Evolutionary conservation across 139 green algal genomes (phyloP), one percentile per base, ranked within the genome.

Genomic region (Yamagishiella unicocca): DNA sequence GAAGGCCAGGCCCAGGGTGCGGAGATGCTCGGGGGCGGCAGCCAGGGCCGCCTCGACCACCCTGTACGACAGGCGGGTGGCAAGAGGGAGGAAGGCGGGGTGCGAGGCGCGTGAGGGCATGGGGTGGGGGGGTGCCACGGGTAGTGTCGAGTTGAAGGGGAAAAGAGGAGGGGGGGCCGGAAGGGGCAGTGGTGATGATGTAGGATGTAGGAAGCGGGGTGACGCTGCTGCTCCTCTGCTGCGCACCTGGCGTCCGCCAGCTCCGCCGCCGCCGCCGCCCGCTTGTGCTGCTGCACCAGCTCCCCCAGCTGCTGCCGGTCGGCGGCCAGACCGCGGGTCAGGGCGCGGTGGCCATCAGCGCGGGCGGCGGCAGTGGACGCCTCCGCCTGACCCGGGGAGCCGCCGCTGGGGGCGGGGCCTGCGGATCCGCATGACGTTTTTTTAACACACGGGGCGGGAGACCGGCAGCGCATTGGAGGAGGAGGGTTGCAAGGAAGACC

Each of bases 1-100:
- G 89, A 92, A 92, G 8, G 89, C 89, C 64, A 92, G 85, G 17
- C 89, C 89, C 73, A 92, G 83, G 3, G 37, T 21, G n/a, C 84
- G 82, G 17, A 92, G 80, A 12, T 86, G 73, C 64, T 92, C 89
- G 5, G 89, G 89, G 4, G 89, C 89, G 10, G 84, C 46, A 2
- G 84, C 62, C 78, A 92, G 84, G 0, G 89, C 83, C 50, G 79
- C 70, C 70, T 89, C 67, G 9, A 62, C 76, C 27, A 53, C 82
- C 70, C 77, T 84, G 55, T 2, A 3, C 0, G 55, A 12, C 9
- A 21, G 64, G 64, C 64, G 10, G 31, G n/a, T 19, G 64, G n/a
- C 9, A 31, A 9, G 14, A 17, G 50, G 12, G 50, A 12, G 17
- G 17, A 58, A 58, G 14, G 17, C 50, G 17, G 14, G 50, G 50